Conservation (phyloP, 306 rosid genomes). For the Castanea sativa region DNA sequence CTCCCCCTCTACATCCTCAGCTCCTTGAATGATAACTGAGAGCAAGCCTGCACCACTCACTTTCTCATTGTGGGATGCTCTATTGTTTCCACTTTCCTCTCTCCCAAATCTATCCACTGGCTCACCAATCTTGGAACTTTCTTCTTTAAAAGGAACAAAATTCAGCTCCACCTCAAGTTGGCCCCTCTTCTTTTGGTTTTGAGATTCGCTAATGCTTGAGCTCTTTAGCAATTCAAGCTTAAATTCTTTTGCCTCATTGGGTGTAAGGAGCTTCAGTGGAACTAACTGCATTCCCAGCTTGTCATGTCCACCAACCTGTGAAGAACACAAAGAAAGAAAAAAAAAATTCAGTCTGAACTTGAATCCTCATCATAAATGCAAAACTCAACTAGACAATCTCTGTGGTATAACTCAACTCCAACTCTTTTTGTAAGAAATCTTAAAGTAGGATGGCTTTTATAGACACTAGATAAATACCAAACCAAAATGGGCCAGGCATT, state of each 20-base stretch:
- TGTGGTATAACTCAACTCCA: not conserved
- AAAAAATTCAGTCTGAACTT: not conserved
- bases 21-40: conserved; percentile 60
- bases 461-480: no score
- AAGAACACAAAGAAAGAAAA: conserved; percentile 7
- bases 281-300: conserved; percentile 80
- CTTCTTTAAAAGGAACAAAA: conserved; percentile 75
- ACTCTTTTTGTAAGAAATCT: not conserved
- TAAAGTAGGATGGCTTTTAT: no score
- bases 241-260: conserved; percentile 56
- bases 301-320: conserved; percentile 87
- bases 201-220: conserved; percentile 53
- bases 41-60: conserved; percentile 74
- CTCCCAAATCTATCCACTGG: conserved; percentile 25
- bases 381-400: not conserved
- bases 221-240: conserved; percentile 76
- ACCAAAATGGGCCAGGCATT: no score
- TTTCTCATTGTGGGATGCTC: conserved; percentile 41
- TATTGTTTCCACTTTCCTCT: conserved; percentile 40
- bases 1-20: conserved; percentile 77
- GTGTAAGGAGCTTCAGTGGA: conserved; percentile 68
- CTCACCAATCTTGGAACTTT: conserved; percentile 47
- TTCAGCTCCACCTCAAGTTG: conserved; percentile 62
- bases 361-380: not conserved
- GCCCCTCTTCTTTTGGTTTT: conserved; percentile 69